Conservation (phyloP, 306 rosid species). For the Senna siamea region DNA sequence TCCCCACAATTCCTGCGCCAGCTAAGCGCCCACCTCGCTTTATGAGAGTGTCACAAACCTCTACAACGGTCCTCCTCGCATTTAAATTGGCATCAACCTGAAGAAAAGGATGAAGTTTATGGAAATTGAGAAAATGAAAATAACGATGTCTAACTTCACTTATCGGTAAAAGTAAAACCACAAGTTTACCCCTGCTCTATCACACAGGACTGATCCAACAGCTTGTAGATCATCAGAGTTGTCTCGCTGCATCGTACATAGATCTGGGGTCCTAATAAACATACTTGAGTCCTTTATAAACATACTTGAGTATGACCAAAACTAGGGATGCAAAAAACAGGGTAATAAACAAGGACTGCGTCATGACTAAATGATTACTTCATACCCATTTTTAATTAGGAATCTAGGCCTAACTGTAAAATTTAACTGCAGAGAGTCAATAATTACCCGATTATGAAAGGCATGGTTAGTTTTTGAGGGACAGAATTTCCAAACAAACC, state of each 20-base stretch:
- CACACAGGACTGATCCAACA: conserved; percentile 69
- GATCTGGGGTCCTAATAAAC: conserved; percentile 78
- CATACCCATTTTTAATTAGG: conserved; percentile 1
- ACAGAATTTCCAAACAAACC: conserved; percentile 65
- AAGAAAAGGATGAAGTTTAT: not conserved
- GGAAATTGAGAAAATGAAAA: conserved; percentile 6
- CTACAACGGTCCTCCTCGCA: conserved; percentile 71
- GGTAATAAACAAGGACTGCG: not conserved
- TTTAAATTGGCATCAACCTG: conserved; percentile 69
- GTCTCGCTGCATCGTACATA: conserved; percentile 87
- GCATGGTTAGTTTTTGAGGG: conserved; percentile 62
- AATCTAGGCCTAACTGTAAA: not conserved
- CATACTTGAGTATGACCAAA: conserved; percentile 14
- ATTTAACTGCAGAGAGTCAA: conserved; percentile 5
- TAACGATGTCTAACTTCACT: not conserved
- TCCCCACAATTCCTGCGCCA: conserved; percentile 94
- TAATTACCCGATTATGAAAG: conserved; percentile 67
- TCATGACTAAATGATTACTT: not conserved
- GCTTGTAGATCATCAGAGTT: conserved; percentile 68
- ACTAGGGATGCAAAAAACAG: not conserved
- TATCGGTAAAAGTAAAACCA: not conserved
- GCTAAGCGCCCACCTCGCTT: conserved; percentile 92
- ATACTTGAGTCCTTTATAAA: conserved; percentile 16
- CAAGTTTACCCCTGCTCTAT: conserved; percentile 69
- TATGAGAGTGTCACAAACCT: conserved; percentile 82